Evolutionary conservation across 176 grass and related monocot genomes (phyloP).

Genomic region (Musa acuminata): DNA sequence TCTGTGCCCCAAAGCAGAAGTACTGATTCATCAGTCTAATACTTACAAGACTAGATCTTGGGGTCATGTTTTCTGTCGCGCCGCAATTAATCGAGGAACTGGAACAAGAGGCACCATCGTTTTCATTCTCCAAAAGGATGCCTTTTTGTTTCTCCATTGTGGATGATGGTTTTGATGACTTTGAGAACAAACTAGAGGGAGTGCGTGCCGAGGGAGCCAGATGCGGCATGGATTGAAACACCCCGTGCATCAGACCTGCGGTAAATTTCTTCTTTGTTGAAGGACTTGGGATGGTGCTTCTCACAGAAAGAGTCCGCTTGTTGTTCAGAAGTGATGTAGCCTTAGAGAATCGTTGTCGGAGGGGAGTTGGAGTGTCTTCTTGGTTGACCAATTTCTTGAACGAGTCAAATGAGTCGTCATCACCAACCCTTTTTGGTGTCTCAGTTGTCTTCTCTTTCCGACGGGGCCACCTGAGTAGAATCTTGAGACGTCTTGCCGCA

Average conservation of each 20-base stretch:
- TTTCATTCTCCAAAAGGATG: neutral
- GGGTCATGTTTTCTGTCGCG: conserved; percentile 12
- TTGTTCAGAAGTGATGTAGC: conserved; percentile 43
- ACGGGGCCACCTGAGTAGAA: conserved; percentile 71
- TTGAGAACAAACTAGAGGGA: too few relatives aligned
- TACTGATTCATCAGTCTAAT: conserved; percentile 60
- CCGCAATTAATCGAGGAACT: conserved; percentile 34
- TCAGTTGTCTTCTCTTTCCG: conserved; percentile 55
- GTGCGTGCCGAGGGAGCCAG: too few relatives aligned
- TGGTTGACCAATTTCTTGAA: conserved; percentile 47
- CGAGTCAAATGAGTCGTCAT: conserved; percentile 37
- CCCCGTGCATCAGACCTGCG: neutral
- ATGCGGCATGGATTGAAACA: too few relatives aligned
- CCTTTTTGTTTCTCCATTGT: conserved; percentile 42
- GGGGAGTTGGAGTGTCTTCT: conserved; percentile 49
- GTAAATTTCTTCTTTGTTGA: conserved; percentile 69
- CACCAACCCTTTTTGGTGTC: conserved; percentile 32
- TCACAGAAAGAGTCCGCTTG: conserved; percentile 61
- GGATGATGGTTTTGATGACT: conserved; percentile 4
- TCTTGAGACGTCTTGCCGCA: conserved; percentile 69
- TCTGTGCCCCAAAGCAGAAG: conserved; percentile 85
- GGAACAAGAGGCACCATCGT: conserved; percentile 54
- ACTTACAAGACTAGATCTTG: conserved; percentile 34
- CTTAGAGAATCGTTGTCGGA: conserved; percentile 60
- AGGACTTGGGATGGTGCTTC: conserved; percentile 43